Evolutionary conservation across 2,329 filamentous ascomycete species (phyloP).

Genomic region (Nigrospora osmanthi): DNA sequence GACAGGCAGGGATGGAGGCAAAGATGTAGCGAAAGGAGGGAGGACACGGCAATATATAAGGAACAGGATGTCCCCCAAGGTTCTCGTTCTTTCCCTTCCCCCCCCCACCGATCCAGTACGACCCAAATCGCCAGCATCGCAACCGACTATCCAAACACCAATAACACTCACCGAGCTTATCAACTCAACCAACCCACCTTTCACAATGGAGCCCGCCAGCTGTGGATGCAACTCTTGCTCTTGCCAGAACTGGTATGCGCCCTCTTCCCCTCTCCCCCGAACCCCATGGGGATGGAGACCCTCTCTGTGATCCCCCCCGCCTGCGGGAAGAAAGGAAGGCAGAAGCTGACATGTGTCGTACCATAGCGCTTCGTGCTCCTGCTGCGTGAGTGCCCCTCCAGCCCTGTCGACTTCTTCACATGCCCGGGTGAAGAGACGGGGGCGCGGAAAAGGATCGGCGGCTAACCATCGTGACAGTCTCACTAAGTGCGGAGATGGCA

Average conservation of each 20-base stretch:
- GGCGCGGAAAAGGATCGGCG: not conserved
- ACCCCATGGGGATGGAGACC: too few species aligned
- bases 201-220: not conserved
- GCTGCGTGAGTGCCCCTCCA: constrained; percentile 10
- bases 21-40: too few species aligned
- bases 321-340: too few species aligned
- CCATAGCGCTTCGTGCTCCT: constrained; percentile 15
- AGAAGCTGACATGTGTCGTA: not conserved
- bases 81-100: not conserved
- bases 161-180: not conserved
- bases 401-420: too few species aligned
- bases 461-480: not conserved
- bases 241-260: constrained; percentile 15
- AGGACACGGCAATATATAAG: not conserved
- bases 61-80: not conserved
- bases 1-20: not conserved
- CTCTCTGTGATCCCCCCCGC: not conserved
- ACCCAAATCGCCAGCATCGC: not conserved
- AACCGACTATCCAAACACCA: not conserved
- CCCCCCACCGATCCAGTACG: not conserved
- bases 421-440: not conserved
- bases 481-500: not conserved
- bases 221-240: constrained; percentile 17
- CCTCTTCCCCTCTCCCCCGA: not conserved
- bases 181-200: not conserved